Evolutionary conservation across 2,329 filamentous ascomycete species (phyloP).

Genomic region (Colletotrichum graminicola): DNA sequence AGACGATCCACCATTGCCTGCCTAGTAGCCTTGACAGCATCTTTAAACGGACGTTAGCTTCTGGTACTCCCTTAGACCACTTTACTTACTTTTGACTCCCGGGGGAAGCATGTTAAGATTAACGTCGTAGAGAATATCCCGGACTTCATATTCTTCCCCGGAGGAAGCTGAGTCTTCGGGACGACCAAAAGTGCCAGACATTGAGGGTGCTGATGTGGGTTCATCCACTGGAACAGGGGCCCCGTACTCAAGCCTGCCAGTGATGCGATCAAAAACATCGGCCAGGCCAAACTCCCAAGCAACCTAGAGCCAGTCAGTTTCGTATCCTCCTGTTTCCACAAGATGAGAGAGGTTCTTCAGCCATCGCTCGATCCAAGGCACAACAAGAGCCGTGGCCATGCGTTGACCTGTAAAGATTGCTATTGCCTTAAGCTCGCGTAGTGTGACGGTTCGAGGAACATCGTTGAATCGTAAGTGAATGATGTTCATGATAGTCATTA

Average conservation of each 20-base stretch:
- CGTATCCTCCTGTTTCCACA: neutral
- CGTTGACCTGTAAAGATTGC: neutral
- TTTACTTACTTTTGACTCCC: no score
- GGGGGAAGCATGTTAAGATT: no score
- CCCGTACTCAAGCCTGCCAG: neutral
- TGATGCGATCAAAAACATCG: neutral
- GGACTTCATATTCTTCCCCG: no score
- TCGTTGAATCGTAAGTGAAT: neutral
- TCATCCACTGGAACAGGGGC: neutral
- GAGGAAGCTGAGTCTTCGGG: no score
- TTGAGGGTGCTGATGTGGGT: no score
- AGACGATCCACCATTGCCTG: no score
- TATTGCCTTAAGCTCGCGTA: neutral
- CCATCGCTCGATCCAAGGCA: neutral
- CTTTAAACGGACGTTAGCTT: no score
- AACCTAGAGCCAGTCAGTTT: neutral
- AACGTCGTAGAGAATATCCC: no score
- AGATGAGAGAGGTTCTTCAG: neutral
- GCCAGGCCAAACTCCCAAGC: neutral
- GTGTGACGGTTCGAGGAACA: neutral
- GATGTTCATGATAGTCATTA: conserved; percentile 1
- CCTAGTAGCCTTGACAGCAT: no score
- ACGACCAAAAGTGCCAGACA: no score
- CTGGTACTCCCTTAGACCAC: no score
- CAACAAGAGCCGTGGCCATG: neutral